A percentile compares a stretch with the other conserved stretches of the same genome.
Conservation (phyloP, 2,329 filamentous ascomycete genomes). For the Chaetomium sp. region DNA sequence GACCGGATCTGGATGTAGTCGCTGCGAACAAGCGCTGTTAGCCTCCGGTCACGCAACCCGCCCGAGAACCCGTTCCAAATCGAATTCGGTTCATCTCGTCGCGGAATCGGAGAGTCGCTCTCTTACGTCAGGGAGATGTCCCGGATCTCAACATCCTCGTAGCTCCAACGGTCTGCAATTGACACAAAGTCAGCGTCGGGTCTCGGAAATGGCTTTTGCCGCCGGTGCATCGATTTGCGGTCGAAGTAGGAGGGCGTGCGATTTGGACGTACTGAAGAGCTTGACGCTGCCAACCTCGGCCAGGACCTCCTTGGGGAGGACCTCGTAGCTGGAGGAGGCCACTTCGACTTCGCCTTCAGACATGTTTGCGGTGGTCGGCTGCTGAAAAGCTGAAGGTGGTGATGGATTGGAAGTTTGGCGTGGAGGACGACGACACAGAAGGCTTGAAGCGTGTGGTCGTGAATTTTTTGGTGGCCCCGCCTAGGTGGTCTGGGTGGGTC, state of each 20-base stretch:
- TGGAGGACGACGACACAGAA: conserved; percentile 28
- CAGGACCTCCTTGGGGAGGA: conserved; percentile 91
- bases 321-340: conserved; percentile 70
- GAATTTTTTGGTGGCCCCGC: conserved; percentile 40
- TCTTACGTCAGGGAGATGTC: conserved; percentile 99
- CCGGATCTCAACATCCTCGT: conserved; percentile 99
- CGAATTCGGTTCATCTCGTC: conserved; percentile 17
- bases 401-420: conserved; percentile 35
- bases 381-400: conserved; percentile 35
- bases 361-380: conserved; percentile 61
- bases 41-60: conserved; percentile 30
- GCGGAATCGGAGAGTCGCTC: conserved; percentile 35
- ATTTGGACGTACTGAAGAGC: conserved; percentile 67
- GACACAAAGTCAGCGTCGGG: conserved; percentile 28
- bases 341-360: conserved; percentile 98
- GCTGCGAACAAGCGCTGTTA: conserved; percentile 57
- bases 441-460: conserved; percentile 33
- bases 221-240: conserved; percentile 22
- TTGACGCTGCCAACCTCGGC: conserved; percentile 89
- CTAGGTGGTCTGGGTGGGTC: conserved; percentile 28
- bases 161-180: conserved; percentile 90
- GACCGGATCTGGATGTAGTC: conserved; percentile 99
- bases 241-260: conserved; percentile 10
- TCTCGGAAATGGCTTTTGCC: conserved; percentile 12
- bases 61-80: conserved; percentile 6